Evolutionary conservation across 257 asterid genomes (phyloP), one percentile per base, ranked within the genome.

Genomic region (Solanum bulbocastanum): DNA sequence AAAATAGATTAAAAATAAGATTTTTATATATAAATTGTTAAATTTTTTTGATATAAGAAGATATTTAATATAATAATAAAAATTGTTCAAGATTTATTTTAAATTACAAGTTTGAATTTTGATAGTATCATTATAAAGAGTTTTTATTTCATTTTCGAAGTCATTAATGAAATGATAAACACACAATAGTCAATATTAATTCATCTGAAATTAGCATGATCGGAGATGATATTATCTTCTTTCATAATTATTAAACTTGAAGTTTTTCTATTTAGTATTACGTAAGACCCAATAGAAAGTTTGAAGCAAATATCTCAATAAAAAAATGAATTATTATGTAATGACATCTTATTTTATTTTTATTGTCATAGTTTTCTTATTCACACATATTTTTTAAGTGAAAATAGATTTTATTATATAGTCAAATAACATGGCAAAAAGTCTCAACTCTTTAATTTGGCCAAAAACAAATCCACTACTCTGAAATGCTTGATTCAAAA

Each of bases 271-370:
- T 2, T 13, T 66, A 27, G 9, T 25, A 25, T 66, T 66, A 12
- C 3, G 7, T 11, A 12, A 66, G 0, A 12, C 5, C 0, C 0
- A 3, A 0, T 49, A 66, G 0, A 68, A 30, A 68, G 1, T 14
- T 68, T 68, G 1, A 0, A 13, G 72, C 9, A 27, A n/a, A 68
- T 11, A 68, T 30, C 22, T 65, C 23, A 52, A 16, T 16, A 6
- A 52, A 52, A 16, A 0, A 0, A 0, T 0, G 6, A 14, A 30
- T 15, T 20, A 69, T 14, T 69, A 3, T 15, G 23, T 27, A 30
- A 69, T 69, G 74, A 27, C 22, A 0, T 13, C 5, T 6, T 68
- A 30, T 30, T 35, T 20, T 27, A 68, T 68, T 23, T 69, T 69
- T 4, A 30, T 69, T 30, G 10, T 30, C 39, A 69, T 33, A 0